These are phyloP conservation scores for Pyricularia grisea DNA, from an alignment of 2,329 filamentous ascomycete species.

Conservation along the genomic window DNA sequence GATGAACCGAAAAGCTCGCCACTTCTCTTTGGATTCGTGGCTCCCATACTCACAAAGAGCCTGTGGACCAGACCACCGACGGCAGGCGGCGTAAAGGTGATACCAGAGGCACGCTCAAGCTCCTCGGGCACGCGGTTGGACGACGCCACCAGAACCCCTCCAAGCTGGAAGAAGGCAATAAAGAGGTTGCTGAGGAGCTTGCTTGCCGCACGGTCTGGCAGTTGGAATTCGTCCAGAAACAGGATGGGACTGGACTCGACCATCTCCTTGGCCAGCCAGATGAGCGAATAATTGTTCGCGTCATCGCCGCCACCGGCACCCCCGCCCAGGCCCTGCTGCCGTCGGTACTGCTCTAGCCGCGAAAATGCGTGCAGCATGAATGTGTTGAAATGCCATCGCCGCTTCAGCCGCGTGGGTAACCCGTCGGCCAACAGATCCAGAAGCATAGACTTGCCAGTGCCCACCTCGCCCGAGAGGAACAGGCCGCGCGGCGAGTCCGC, in stretches of 20 bases:
- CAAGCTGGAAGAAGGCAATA: constrained; percentile 72
- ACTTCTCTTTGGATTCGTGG: constrained; percentile 21
- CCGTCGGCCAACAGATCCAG: constrained; percentile 72
- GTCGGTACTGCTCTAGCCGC: constrained; percentile 56
- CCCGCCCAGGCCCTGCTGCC: constrained; percentile 1
- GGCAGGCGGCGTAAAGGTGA: constrained; percentile 53
- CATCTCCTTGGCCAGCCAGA: constrained; percentile 68
- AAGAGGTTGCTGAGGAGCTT: constrained; percentile 75
- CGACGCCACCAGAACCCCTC: constrained; percentile 70
- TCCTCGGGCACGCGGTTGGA: constrained; percentile 81
- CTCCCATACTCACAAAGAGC: constrained; percentile 9
- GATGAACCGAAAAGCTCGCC: constrained; percentile 48
- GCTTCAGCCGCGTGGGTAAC: constrained; percentile 63
- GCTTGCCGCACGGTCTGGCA: constrained; percentile 67
- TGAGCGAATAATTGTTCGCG: constrained; percentile 51
- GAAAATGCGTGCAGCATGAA: constrained; percentile 76
- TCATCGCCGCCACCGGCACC: not conserved
- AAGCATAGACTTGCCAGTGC: constrained; percentile 80
- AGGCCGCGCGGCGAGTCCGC: constrained; percentile 66
- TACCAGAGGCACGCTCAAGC: constrained; percentile 63
- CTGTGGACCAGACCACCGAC: constrained; percentile 40
- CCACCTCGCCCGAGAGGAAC: constrained; percentile 73
- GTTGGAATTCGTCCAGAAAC: constrained; percentile 76
- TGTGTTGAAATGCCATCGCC: constrained; percentile 74
- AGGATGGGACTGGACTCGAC: constrained; percentile 66